Percentiles rank a stretch among this genome's conserved stretches.
phyloP scores from a whole-genome alignment of 1,139 yeast species.

The Blastobotrys aristatus region DNA sequence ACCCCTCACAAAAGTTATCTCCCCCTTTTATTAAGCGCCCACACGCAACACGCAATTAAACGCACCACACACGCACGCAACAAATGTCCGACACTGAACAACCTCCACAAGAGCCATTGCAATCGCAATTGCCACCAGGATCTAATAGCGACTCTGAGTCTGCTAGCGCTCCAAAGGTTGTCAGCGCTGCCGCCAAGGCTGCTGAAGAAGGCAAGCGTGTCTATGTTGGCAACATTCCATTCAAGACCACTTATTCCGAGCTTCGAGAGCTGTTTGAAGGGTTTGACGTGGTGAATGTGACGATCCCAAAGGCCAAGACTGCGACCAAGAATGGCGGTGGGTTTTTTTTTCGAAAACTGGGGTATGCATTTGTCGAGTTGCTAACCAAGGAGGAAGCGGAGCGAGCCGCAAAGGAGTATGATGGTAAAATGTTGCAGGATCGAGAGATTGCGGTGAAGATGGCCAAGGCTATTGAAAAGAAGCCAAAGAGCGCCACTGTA shows the following conservation, averaged over 20 bases:
- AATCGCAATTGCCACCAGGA: background rate
- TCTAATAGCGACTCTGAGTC: background rate
- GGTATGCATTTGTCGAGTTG: constrained; percentile 64
- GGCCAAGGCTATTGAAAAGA: constrained; percentile 36
- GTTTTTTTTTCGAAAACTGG: constrained; percentile 40
- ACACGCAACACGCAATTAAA: too few species aligned
- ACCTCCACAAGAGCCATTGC: background rate
- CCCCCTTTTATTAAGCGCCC: too few species aligned
- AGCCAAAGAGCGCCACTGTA: constrained; percentile 14
- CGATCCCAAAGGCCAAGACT: constrained; percentile 18
- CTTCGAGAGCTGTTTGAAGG: constrained; percentile 27
- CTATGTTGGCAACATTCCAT: constrained; percentile 34
- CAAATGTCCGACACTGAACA: constrained; percentile 7
- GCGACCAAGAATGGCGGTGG: constrained; percentile 17
- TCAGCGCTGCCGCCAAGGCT: constrained; percentile 8
- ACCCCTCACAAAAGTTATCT: too few species aligned
- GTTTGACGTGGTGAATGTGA: constrained; percentile 27
- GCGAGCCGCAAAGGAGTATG: constrained; percentile 42
- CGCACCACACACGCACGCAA: too few species aligned
- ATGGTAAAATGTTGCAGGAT: constrained; percentile 45
- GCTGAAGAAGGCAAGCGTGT: constrained; percentile 22
- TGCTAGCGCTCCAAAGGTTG: background rate
- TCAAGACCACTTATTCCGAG: constrained; percentile 26
- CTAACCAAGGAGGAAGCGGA: constrained; percentile 46
- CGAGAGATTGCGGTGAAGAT: constrained; percentile 47